Conservation (phyloP, 495 filamentous ascomycete genomes). For the Aspergillus sclerotioniger region DNA sequence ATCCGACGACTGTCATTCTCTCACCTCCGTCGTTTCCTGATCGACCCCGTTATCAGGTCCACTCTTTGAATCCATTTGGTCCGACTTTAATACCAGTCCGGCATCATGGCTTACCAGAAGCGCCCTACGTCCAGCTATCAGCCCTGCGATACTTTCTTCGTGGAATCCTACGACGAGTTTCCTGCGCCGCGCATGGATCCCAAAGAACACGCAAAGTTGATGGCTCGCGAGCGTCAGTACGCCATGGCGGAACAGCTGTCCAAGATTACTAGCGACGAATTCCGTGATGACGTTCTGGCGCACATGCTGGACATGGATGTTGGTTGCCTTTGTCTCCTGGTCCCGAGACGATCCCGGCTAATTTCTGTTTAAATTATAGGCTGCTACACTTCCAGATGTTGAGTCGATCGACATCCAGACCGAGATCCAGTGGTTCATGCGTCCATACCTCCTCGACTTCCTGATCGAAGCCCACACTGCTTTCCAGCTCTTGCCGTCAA, state of each 20-base stretch:
- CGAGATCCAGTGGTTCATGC: conserved; percentile 99
- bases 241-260: conserved; percentile 86
- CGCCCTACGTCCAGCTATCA: conserved; percentile 51
- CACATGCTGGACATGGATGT: conserved; percentile 99
- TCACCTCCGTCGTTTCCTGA: conserved; percentile 50
- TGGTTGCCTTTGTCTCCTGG: conserved; percentile 23
- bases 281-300: conserved; percentile 85
- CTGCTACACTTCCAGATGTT: conserved; percentile 88
- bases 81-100: conserved; percentile 21
- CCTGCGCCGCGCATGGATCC: conserved; percentile 33
- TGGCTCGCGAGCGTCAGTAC: conserved; percentile 74
- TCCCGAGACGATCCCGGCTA: conserved; percentile 10
- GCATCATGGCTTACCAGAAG: conserved; percentile 72
- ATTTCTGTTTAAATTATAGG: conserved; percentile 49
- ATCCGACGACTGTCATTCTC: conserved; percentile 56
- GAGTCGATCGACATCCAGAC: conserved; percentile 98
- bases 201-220: conserved; percentile 69
- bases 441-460: conserved; percentile 97
- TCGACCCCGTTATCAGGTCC: conserved; percentile 36
- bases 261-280: conserved; percentile 75
- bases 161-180: conserved; percentile 73
- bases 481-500: conserved; percentile 91
- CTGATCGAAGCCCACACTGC: conserved; percentile 94
- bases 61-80: conserved; percentile 27
- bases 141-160: conserved; percentile 78